phyloP scores from a whole-genome alignment of 768 basidiomycete species.

The Fistulinella prunicolor region DNA sequence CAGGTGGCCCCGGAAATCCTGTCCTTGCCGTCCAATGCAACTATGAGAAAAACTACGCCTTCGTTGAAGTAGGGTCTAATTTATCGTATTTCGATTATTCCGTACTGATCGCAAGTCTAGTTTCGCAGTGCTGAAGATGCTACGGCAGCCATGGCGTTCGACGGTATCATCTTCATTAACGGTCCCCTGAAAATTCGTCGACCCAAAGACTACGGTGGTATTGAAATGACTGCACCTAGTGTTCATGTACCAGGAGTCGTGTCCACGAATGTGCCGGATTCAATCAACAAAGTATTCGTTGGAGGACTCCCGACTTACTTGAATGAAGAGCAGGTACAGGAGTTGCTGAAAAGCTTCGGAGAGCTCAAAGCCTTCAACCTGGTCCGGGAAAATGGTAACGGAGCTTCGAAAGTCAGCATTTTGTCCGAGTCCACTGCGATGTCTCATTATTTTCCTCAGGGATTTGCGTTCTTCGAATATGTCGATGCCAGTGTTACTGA shows the following conservation, averaged over 20 bases:
- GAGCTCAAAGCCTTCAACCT: slow-evolving; percentile 98
- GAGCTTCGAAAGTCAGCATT: slow-evolving; percentile 72
- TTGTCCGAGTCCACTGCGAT: background rate
- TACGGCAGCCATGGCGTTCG: slow-evolving; percentile 94
- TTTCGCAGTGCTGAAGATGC: slow-evolving; percentile 98
- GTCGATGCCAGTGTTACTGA: slow-evolving; percentile 87
- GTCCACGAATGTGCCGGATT: slow-evolving; percentile 96
- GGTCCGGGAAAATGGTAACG: slow-evolving; percentile 90
- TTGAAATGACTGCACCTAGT: slow-evolving; percentile 57
- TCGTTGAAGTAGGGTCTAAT: slow-evolving; percentile 75
- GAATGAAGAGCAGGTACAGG: slow-evolving; percentile 98
- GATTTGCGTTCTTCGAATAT: slow-evolving; percentile 99
- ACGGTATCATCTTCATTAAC: slow-evolving; percentile 94
- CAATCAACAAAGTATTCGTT: slow-evolving; percentile 96
- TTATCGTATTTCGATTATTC: background rate
- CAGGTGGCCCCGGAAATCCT: slow-evolving; percentile 81
- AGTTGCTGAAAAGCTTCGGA: slow-evolving; percentile 94
- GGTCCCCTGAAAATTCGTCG: slow-evolving; percentile 96
- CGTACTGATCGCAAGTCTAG: slow-evolving; percentile 41
- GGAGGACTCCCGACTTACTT: slow-evolving; percentile 94
- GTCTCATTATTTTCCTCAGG: slow-evolving; percentile 45
- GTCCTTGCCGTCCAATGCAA: slow-evolving; percentile 95
- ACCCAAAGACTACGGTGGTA: slow-evolving; percentile 94
- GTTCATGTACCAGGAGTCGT: slow-evolving; percentile 92
- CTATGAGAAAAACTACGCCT: slow-evolving; percentile 98